These are phyloP conservation scores for Ophiosphaerella korrae DNA, from an alignment of 2,329 filamentous ascomycete genomes.

Conservation along the genomic window DNA sequence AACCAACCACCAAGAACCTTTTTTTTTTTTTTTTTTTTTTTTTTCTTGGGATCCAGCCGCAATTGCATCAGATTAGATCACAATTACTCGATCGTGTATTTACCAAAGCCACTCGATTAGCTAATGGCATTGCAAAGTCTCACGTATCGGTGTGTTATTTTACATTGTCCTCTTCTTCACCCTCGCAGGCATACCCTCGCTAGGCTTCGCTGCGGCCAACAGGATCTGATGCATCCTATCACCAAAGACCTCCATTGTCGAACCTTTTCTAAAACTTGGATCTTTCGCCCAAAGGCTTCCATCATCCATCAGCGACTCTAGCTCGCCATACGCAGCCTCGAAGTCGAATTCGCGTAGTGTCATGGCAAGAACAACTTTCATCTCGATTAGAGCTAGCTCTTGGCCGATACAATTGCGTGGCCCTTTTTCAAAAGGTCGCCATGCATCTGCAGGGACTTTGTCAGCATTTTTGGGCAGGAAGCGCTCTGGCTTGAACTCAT, in stretches of 20 bases:
- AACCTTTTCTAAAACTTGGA: slow-evolving; percentile 13
- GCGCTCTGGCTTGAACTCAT: slow-evolving; percentile 32
- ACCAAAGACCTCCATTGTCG: slow-evolving; percentile 23
- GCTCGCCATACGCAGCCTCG: slow-evolving; percentile 16
- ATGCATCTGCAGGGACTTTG: slow-evolving; percentile 26
- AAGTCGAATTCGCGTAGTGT: slow-evolving; percentile 35
- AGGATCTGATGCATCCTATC: slow-evolving; percentile 35
- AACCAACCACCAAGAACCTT: no score
- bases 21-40: no score
- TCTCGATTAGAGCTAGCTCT: slow-evolving; percentile 21
- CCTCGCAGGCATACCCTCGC: slow-evolving; percentile 31
- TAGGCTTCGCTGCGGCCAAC: slow-evolving; percentile 32
- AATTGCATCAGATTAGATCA: no score
- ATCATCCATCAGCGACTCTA: slow-evolving; percentile 15
- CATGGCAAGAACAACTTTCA: slow-evolving; percentile 27
- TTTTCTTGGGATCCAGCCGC: no score
- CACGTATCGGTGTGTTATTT: neutral
- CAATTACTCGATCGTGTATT: no score
- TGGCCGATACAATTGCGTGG: slow-evolving; percentile 32
- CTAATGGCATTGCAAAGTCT: no score
- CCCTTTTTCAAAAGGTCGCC: slow-evolving; percentile 48
- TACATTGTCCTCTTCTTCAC: slow-evolving; percentile 16
- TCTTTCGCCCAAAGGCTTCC: slow-evolving; percentile 26
- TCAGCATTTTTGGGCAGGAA: slow-evolving; percentile 20
- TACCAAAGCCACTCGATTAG: no score